These are phyloP conservation scores for Afroboletus lepidellus DNA, from an alignment of 1,284 basidiomycete genomes.

Conservation along the genomic window DNA sequence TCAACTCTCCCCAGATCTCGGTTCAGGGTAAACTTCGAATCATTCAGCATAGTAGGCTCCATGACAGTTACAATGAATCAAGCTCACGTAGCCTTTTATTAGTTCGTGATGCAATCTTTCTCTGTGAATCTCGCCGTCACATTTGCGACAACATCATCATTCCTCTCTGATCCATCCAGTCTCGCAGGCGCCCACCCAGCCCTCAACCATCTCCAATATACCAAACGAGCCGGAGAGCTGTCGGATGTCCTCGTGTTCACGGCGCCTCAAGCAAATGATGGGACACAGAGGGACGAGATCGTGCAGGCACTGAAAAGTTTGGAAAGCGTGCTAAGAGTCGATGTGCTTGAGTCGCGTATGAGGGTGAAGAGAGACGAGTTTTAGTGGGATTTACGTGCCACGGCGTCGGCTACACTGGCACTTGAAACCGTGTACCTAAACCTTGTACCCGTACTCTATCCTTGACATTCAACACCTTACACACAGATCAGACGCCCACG, in stretches of 20 bases:
- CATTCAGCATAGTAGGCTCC: not conserved
- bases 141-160: constrained; percentile 22
- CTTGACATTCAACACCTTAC: no score
- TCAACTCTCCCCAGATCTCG: no score
- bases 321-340: constrained; percentile 25
- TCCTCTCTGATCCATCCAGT: constrained; percentile 22
- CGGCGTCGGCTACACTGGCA: not conserved
- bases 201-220: constrained; percentile 20
- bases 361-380: constrained; percentile 30
- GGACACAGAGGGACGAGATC: constrained; percentile 11
- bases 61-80: not conserved
- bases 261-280: constrained; percentile 6
- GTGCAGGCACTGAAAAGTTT: constrained; percentile 18
- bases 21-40: not conserved
- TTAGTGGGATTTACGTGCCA: constrained; percentile 10
- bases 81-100: not conserved
- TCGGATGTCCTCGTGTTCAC: constrained; percentile 25
- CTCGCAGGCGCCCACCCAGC: constrained; percentile 17
- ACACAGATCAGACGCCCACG: no score
- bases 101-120: not conserved
- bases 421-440: no score
- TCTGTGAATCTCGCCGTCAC: constrained; percentile 22
- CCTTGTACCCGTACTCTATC: no score
- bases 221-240: constrained; percentile 27
- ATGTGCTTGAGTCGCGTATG: constrained; percentile 23